These are phyloP conservation scores for Raffaelea arxii DNA, from an alignment of 2,329 filamentous ascomycete genomes.

Conservation along the genomic window DNA sequence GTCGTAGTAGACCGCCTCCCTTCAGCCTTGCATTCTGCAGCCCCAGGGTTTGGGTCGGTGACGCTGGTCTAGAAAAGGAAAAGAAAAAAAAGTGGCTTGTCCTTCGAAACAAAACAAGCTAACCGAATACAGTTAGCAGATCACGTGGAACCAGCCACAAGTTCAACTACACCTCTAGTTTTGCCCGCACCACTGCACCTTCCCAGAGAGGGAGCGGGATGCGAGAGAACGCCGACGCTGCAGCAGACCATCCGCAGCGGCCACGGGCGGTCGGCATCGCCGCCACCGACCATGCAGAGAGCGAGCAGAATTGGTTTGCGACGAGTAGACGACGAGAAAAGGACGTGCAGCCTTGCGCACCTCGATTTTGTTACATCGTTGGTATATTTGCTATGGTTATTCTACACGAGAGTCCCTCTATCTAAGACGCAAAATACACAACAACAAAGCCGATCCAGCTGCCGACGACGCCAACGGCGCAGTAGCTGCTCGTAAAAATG, in stretches of 20 bases:
- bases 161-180: conserved; percentile 14
- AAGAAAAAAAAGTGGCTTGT: conserved; percentile 5
- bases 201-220: conserved; percentile 6
- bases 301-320: no score
- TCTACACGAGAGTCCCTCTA: no score
- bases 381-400: no score
- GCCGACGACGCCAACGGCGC: conserved; percentile 84
- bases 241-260: background rate
- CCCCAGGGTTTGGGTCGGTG: background rate
- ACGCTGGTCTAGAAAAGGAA: no score
- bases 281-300: background rate
- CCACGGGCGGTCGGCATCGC: background rate
- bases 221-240: conserved; percentile 5
- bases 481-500: conserved; percentile 96
- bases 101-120: conserved; percentile 2
- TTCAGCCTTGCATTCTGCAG: conserved; percentile 16
- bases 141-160: conserved; percentile 11
- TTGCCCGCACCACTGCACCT: conserved; percentile 12
- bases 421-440: conserved; percentile 65
- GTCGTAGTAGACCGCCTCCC: background rate
- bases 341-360: no score
- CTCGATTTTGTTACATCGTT: no score
- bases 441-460: conserved; percentile 94
- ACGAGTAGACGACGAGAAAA: no score
- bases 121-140: background rate